These are phyloP conservation scores for Immersiella caudata DNA, from an alignment of 495 filamentous ascomycete species.

Conservation along the genomic window DNA sequence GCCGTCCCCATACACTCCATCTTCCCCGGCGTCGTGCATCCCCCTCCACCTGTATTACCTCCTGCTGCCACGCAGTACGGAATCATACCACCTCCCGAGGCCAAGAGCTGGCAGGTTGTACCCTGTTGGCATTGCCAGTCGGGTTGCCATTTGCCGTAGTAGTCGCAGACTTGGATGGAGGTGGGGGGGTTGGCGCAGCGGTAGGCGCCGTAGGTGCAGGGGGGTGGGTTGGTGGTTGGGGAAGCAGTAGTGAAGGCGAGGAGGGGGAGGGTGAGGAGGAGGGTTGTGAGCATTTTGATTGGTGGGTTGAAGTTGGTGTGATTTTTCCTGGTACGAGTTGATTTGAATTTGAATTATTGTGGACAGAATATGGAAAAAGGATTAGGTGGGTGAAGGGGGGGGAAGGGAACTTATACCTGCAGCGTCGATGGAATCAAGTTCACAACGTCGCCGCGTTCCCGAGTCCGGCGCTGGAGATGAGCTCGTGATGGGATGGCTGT, in stretches of 20 bases:
- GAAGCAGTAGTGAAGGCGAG: neutral
- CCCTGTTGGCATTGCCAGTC: neutral
- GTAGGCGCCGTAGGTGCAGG: constrained; percentile 13
- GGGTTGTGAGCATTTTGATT: neutral
- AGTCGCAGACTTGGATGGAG: constrained; percentile 10
- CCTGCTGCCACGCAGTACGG: neutral
- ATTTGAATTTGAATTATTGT: too few species aligned
- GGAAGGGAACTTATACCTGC: neutral
- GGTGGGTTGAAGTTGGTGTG: too few species aligned
- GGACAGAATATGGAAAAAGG: neutral
- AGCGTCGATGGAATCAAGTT: neutral
- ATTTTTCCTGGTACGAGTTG: too few species aligned
- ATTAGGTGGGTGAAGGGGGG: neutral
- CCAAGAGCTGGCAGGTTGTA: neutral
- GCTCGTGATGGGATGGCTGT: neutral
- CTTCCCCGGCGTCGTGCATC: constrained; percentile 16
- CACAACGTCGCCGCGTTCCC: neutral
- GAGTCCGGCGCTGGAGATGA: neutral
- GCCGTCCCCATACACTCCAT: constrained; percentile 5
- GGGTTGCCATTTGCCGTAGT: constrained; percentile 7
- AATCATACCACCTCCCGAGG: constrained; percentile 1
- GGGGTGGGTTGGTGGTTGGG: constrained; percentile 3
- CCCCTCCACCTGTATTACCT: neutral
- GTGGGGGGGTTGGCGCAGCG: constrained; percentile 14
- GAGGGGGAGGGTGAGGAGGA: neutral